phyloP scores from a whole-genome alignment of 2,329 filamentous ascomycete species.

The Colletotrichum godetiae region DNA sequence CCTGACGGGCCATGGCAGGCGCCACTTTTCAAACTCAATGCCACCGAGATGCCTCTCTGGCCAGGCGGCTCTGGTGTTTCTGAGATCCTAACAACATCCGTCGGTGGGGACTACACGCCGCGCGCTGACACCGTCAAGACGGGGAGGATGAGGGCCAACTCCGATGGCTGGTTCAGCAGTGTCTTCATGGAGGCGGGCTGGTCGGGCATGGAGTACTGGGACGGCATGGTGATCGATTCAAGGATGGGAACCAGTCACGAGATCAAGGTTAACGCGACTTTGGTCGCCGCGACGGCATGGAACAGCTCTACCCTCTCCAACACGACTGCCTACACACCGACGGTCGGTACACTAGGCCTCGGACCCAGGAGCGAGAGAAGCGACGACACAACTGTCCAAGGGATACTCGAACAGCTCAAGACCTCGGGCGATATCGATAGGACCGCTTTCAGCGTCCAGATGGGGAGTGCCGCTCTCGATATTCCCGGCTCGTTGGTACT shows the following conservation, averaged over 20 bases:
- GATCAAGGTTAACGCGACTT: neutral
- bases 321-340: neutral
- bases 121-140: neutral
- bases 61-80: neutral
- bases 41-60: neutral
- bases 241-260: neutral
- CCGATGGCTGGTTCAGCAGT: neutral
- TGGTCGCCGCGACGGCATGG: slow-evolving; percentile 11
- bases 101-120: neutral
- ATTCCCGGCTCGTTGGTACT: slow-evolving; percentile 44
- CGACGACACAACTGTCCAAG: neutral
- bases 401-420: slow-evolving; percentile 36
- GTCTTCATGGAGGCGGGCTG: neutral
- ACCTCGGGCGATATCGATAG: slow-evolving; percentile 37
- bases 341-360: slow-evolving; percentile 9
- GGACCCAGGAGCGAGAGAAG: neutral
- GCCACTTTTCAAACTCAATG: neutral
- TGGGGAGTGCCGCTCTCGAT: slow-evolving; percentile 44
- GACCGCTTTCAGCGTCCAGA: slow-evolving; percentile 45
- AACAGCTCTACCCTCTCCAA: neutral
- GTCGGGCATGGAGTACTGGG: neutral
- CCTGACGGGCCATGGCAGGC: slow-evolving; percentile 27
- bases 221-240: neutral
- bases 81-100: neutral
- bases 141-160: neutral